These are phyloP conservation scores for Chrysosporium keratinophilum DNA, from an alignment of 2,329 filamentous ascomycete species.

Conservation along the genomic window DNA sequence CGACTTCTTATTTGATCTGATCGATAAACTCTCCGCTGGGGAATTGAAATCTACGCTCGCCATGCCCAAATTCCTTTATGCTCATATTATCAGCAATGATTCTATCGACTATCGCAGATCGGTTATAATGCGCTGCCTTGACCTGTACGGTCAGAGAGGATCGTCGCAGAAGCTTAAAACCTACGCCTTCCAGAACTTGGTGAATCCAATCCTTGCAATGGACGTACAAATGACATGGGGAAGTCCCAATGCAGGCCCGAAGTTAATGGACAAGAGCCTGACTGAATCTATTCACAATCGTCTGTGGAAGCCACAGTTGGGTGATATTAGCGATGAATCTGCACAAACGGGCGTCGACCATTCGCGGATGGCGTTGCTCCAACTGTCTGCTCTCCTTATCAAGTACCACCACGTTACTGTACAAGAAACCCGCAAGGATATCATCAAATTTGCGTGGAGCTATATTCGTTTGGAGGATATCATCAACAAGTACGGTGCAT, in stretches of 20 bases:
- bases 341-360: conserved; percentile 83
- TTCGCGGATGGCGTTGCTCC: conserved; percentile 87
- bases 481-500: conserved; percentile 97
- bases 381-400: conserved; percentile 86
- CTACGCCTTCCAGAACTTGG: conserved; percentile 80
- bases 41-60: conserved; percentile 68
- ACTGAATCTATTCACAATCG: conserved; percentile 85
- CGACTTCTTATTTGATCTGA: conserved; percentile 72
- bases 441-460: conserved; percentile 98
- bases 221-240: conserved; percentile 79
- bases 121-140: conserved; percentile 73
- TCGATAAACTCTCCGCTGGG: conserved; percentile 73
- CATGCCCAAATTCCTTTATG: conserved; percentile 74
- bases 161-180: conserved; percentile 84
- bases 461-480: conserved; percentile 97
- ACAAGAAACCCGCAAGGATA: conserved; percentile 87
- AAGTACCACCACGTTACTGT: conserved; percentile 87
- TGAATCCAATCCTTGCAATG: conserved; percentile 94
- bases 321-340: conserved; percentile 72
- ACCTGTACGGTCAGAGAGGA: conserved; percentile 68
- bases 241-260: conserved; percentile 49
- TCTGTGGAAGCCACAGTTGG: conserved; percentile 83
- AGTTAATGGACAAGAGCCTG: conserved; percentile 73
- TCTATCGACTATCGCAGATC: conserved; percentile 78
- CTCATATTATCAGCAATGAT: conserved; percentile 69